Evolutionary conservation across 2,329 filamentous ascomycete species (phyloP).

Genomic region (Exophiala phaeomuriformis): DNA sequence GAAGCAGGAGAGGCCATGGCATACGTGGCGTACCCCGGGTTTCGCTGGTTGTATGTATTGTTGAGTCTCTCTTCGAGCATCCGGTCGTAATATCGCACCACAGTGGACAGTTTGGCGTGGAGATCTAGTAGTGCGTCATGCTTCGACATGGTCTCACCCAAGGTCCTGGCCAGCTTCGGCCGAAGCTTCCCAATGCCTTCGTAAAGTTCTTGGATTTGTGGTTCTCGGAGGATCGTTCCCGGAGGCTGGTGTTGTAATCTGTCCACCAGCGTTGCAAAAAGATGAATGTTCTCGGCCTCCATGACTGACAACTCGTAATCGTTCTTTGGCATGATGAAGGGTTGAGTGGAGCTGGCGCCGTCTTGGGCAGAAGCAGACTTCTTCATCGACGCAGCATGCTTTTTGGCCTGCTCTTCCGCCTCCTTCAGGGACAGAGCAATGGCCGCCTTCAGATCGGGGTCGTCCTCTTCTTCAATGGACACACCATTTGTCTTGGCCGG

Average conservation of each 20-base stretch:
- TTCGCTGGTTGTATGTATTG: constrained; percentile 70
- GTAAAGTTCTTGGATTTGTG: constrained; percentile 96
- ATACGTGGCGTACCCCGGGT: constrained; percentile 50
- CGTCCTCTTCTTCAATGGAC: constrained; percentile 65
- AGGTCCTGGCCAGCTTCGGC: constrained; percentile 88
- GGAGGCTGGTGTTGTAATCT: constrained; percentile 90
- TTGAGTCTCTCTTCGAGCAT: constrained; percentile 96
- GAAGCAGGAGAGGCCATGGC: constrained; percentile 40
- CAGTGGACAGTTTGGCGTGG: constrained; percentile 89
- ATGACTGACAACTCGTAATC: constrained; percentile 90
- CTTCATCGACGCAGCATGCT: constrained; percentile 75
- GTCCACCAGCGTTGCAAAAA: constrained; percentile 91
- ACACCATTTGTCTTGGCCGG: constrained; percentile 38
- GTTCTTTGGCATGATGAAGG: constrained; percentile 64
- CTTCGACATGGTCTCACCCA: constrained; percentile 99
- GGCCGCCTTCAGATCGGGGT: constrained; percentile 85
- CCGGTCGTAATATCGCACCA: constrained; percentile 93
- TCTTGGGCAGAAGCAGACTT: constrained; percentile 56
- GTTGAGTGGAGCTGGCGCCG: constrained; percentile 46
- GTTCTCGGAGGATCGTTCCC: constrained; percentile 90
- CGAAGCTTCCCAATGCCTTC: constrained; percentile 91
- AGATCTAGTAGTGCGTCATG: constrained; percentile 91
- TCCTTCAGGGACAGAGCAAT: constrained; percentile 92
- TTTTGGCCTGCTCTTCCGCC: constrained; percentile 97
- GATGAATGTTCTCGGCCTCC: constrained; percentile 94